Conservation (phyloP, 352 stramenopile species). For the Pythium sukuiense region DNA sequence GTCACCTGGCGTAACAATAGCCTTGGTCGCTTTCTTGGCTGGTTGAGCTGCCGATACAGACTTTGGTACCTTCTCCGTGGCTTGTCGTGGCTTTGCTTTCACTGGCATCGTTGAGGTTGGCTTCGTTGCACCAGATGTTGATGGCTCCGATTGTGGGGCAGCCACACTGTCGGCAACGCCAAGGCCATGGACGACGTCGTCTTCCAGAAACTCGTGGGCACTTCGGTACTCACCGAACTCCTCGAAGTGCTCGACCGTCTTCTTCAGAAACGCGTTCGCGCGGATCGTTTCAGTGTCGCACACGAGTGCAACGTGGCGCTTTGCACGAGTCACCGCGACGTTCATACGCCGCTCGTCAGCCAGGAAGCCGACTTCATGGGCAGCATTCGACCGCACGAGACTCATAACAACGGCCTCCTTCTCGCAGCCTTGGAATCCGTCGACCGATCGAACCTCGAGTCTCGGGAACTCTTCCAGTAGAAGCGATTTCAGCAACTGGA, state of each 20-base stretch:
- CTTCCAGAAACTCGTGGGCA: conserved; percentile 79
- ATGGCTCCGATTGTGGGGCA: too few relatives aligned
- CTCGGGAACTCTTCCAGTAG: conserved; percentile 69
- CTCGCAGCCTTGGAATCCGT: conserved; percentile 97
- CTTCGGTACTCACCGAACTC: conserved; percentile 89
- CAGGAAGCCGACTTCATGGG: conserved; percentile 94
- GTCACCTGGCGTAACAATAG: background rate
- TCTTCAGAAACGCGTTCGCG: conserved; percentile 89
- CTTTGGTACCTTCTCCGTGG: conserved; percentile 11
- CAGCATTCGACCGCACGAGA: conserved; percentile 93
- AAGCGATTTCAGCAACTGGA: conserved; percentile 89
- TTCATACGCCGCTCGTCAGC: conserved; percentile 96
- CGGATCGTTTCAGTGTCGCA: conserved; percentile 95
- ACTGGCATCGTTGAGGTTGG: too few relatives aligned
- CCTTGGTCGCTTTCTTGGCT: conserved; percentile 20
- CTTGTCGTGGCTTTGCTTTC: background rate
- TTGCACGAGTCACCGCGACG: conserved; percentile 96
- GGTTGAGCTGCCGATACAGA: conserved; percentile 17
- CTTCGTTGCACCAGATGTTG: too few relatives aligned
- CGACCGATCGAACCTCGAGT: conserved; percentile 93
- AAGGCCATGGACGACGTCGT: conserved; percentile 47
- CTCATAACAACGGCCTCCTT: conserved; percentile 98
- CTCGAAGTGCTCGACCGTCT: conserved; percentile 92
- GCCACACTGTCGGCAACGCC: conserved; percentile 7
- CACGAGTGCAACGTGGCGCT: conserved; percentile 94